A percentile compares a stretch with the other conserved stretches of the same genome.
Conservation (phyloP, 2,329 filamentous ascomycete genomes). For the Chaetomium olivaceum region DNA sequence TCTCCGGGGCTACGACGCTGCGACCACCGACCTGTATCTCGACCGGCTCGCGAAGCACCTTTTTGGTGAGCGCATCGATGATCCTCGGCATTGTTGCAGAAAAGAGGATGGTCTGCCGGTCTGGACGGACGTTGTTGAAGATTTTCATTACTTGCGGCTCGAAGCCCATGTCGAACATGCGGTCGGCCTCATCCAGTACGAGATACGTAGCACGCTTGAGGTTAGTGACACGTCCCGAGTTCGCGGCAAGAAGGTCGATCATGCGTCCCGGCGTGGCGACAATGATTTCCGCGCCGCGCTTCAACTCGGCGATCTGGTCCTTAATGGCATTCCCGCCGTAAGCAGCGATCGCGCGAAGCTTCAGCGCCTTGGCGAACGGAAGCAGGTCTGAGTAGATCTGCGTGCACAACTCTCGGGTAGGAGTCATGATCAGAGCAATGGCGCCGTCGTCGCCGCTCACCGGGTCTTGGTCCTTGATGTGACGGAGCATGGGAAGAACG, state of each 20-base stretch:
- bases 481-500: constrained; percentile 92
- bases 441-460: constrained; percentile 84
- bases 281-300: constrained; percentile 91
- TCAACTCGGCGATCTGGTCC: constrained; percentile 95
- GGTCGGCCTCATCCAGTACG: constrained; percentile 94
- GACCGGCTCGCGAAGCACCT: constrained; percentile 79
- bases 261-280: constrained; percentile 94
- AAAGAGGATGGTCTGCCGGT: constrained; percentile 92
- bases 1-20: constrained; percentile 85
- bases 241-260: constrained; percentile 92
- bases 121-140: constrained; percentile 84
- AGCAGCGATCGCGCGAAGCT: constrained; percentile 83
- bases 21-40: constrained; percentile 91
- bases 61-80: constrained; percentile 87
- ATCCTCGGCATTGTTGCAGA: constrained; percentile 94
- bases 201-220: constrained; percentile 87
- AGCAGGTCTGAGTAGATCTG: constrained; percentile 96
- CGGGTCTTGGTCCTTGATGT: constrained; percentile 89
- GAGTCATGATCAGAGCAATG: constrained; percentile 85
- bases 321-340: constrained; percentile 96
- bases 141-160: constrained; percentile 98
- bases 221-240: constrained; percentile 91
- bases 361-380: constrained; percentile 85
- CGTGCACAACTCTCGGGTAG: constrained; percentile 87
- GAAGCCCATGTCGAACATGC: constrained; percentile 99